These are phyloP conservation scores for Teratosphaeria pseudoeucalypti DNA, from an alignment of 2,329 filamentous ascomycete species.

Conservation along the genomic window DNA sequence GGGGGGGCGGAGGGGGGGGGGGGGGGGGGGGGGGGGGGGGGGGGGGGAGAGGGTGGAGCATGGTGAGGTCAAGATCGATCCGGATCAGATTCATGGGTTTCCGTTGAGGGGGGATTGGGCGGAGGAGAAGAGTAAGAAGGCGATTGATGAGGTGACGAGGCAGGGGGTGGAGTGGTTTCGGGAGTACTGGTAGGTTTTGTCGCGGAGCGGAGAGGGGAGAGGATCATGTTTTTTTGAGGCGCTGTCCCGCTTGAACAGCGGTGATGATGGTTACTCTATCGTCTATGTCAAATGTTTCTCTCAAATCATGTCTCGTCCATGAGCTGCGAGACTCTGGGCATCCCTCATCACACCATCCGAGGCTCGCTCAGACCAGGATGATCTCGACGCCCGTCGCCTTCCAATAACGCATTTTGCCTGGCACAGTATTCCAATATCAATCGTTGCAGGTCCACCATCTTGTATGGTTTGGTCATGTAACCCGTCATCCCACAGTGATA, in stretches of 20 bases:
- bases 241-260: background rate
- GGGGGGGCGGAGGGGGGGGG: slow-evolving; percentile 27
- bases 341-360: background rate
- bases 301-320: background rate
- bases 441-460: slow-evolving; percentile 50
- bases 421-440: slow-evolving; percentile 43
- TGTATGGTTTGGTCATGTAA: slow-evolving; percentile 60
- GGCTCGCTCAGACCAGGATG: background rate
- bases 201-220: too few species aligned
- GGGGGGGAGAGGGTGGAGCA: slow-evolving; percentile 21
- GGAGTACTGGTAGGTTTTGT: slow-evolving; percentile 6
- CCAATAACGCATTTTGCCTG: background rate
- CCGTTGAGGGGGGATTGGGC: slow-evolving; percentile 34
- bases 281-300: background rate
- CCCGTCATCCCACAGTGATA: slow-evolving; percentile 55
- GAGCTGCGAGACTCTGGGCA: background rate
- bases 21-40: slow-evolving; percentile 27
- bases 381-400: background rate
- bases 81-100: slow-evolving; percentile 37
- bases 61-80: slow-evolving; percentile 32
- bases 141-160: slow-evolving; percentile 36
- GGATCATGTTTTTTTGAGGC: background rate
- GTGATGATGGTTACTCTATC: background rate
- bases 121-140: slow-evolving; percentile 36
- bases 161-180: slow-evolving; percentile 15